These are phyloP conservation scores for Clavaria fumosa DNA, from an alignment of 768 basidiomycete genomes.

Conservation along the genomic window DNA sequence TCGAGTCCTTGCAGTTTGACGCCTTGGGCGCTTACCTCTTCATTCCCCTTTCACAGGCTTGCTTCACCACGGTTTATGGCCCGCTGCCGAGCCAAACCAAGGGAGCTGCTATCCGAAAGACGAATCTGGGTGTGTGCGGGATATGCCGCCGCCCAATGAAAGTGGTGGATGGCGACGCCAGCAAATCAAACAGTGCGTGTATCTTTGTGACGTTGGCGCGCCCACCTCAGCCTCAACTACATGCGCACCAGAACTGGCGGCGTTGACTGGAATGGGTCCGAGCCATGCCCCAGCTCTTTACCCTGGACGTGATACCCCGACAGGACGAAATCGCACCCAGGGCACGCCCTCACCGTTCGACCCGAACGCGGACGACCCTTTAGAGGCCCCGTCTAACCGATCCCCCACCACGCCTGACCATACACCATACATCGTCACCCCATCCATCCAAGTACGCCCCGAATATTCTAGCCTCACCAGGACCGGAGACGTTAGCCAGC, in stretches of 20 bases:
- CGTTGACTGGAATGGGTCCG: constrained; percentile 80
- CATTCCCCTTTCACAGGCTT: constrained; percentile 42
- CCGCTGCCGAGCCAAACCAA: constrained; percentile 51
- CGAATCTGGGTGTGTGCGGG: constrained; percentile 88
- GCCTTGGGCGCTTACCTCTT: constrained; percentile 6
- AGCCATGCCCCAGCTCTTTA: constrained; percentile 38
- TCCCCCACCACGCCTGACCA: constrained; percentile 30
- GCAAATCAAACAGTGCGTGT: constrained; percentile 79
- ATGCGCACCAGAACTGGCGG: constrained; percentile 61
- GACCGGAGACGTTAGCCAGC: constrained; percentile 54
- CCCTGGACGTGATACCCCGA: constrained; percentile 54
- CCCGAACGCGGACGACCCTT: constrained; percentile 74
- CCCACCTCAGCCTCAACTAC: constrained; percentile 6
- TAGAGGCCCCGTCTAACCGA: constrained; percentile 42
- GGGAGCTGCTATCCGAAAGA: constrained; percentile 43
- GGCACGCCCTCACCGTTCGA: constrained; percentile 34
- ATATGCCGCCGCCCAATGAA: constrained; percentile 97
- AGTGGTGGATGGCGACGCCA: constrained; percentile 73
- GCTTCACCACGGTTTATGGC: constrained; percentile 94
- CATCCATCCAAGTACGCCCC: constrained; percentile 84
- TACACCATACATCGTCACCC: constrained; percentile 68
- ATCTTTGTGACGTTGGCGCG: constrained; percentile 6
- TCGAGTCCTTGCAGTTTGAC: neutral
- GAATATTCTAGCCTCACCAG: constrained; percentile 79
- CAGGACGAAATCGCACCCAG: constrained; percentile 23